Evolutionary conservation across 2,329 filamentous ascomycete genomes (phyloP).

Genomic region (Cladosporium velox): DNA sequence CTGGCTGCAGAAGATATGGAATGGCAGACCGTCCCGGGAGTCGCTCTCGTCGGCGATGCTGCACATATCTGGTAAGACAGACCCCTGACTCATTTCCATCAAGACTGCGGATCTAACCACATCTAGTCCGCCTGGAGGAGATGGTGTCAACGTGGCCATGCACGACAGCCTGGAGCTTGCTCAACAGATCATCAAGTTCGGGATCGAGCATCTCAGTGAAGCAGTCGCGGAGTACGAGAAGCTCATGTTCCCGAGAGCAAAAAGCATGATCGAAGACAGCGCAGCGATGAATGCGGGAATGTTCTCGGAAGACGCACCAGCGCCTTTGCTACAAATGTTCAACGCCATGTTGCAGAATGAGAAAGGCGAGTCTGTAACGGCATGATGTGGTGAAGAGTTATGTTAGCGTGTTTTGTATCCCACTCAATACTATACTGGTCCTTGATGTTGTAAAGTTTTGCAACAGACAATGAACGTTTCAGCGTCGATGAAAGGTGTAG

Average conservation of each 20-base stretch:
- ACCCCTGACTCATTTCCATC: neutral
- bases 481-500: neutral
- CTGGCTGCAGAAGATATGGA: slow-evolving; percentile 51
- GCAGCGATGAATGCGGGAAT: slow-evolving; percentile 21
- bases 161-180: slow-evolving; percentile 56
- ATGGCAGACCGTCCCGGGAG: slow-evolving; percentile 52
- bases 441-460: neutral
- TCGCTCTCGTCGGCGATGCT: slow-evolving; percentile 61
- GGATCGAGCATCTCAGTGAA: slow-evolving; percentile 28
- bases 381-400: neutral
- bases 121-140: slow-evolving; percentile 53
- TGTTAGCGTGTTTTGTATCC: neutral
- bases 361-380: neutral
- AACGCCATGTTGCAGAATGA: neutral
- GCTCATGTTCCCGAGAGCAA: slow-evolving; percentile 36
- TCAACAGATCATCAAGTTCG: slow-evolving; percentile 42
- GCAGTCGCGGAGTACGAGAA: slow-evolving; percentile 37
- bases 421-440: neutral
- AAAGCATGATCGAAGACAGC: slow-evolving; percentile 23
- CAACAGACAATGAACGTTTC: neutral
- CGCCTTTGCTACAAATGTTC: slow-evolving; percentile 14
- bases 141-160: slow-evolving; percentile 61
- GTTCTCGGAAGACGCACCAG: slow-evolving; percentile 26
- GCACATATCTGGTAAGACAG: slow-evolving; percentile 56
- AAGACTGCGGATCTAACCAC: neutral